These are phyloP conservation scores for Botrytis fabae DNA, from an alignment of 2,329 filamentous ascomycete species.

Conservation along the genomic window DNA sequence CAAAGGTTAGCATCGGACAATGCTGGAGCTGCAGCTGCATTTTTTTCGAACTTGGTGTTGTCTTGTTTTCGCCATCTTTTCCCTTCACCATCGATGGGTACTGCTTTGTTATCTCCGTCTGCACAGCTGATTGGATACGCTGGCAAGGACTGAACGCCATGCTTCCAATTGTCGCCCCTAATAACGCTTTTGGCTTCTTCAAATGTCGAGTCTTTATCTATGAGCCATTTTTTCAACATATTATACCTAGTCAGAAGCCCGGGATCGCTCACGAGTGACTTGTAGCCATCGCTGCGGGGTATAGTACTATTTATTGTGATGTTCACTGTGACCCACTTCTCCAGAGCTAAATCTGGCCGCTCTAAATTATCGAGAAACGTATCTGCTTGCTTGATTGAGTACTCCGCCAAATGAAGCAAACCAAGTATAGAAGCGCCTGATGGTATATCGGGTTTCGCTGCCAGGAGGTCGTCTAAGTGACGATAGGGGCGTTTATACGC, in stretches of 20 bases:
- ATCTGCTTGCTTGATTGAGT: conserved; percentile 3
- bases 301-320: not conserved
- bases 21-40: not conserved
- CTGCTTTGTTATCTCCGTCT: not conserved
- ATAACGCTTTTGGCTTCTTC: not conserved
- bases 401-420: conserved; percentile 6
- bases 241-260: not conserved
- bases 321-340: conserved; percentile 6
- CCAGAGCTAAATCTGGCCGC: conserved; percentile 15
- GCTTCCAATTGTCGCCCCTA: not conserved
- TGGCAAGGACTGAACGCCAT: not conserved
- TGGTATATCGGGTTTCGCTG: conserved; percentile 1
- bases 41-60: not conserved
- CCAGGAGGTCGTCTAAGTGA: not conserved
- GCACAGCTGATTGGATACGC: not conserved
- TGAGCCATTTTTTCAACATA: conserved; percentile 8
- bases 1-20: not conserved
- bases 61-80: not conserved
- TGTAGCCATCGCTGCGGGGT: not conserved
- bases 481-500: conserved; percentile 1
- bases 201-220: not conserved
- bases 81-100: not conserved
- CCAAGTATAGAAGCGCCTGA: not conserved
- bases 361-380: conserved; percentile 9
- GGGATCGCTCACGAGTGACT: not conserved